A percentile compares a stretch with the other conserved stretches of the same genome.
phyloP scores from a whole-genome alignment of 73 alveolate genomes.

The Stentor coeruleus region DNA sequence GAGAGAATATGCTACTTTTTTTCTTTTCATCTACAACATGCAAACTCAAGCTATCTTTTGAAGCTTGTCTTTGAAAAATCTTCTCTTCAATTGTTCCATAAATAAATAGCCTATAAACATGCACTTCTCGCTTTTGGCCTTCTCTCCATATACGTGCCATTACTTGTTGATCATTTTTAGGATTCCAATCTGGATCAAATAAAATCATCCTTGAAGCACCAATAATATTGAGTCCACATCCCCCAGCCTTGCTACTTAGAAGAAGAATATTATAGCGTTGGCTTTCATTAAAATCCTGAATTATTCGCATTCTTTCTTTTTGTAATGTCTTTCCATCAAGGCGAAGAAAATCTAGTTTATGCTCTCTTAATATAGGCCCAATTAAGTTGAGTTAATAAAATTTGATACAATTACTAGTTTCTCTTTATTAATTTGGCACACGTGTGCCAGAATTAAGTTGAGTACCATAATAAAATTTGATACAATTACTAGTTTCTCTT shows the following conservation, averaged over 20 bases:
- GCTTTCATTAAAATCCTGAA: slow-evolving; percentile 31
- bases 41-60: slow-evolving; percentile 38
- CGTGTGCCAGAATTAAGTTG: slow-evolving; percentile 19
- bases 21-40: slow-evolving; percentile 31
- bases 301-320: slow-evolving; percentile 26
- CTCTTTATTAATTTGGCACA: neutral
- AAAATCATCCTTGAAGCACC: slow-evolving; percentile 68
- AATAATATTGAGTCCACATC: slow-evolving; percentile 68
- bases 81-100: slow-evolving; percentile 87
- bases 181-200: slow-evolving; percentile 75
- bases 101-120: slow-evolving; percentile 77
- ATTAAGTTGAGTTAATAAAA: slow-evolving; percentile 32
- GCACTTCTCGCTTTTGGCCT: slow-evolving; percentile 83
- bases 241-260: slow-evolving; percentile 75
- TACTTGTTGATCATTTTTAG: slow-evolving; percentile 84
- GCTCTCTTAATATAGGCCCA: neutral
- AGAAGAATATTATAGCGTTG: slow-evolving; percentile 44
- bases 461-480: slow-evolving; percentile 36
- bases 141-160: slow-evolving; percentile 89
- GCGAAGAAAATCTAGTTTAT: slow-evolving; percentile 23
- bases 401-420: slow-evolving; percentile 32
- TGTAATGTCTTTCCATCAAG: slow-evolving; percentile 42
- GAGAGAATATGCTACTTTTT: neutral
- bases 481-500: slow-evolving; percentile 24
- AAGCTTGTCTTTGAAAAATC: slow-evolving; percentile 60